Evolutionary conservation across 805 yeast genomes (phyloP).

Genomic region (Hanseniaspora clermontiae): DNA sequence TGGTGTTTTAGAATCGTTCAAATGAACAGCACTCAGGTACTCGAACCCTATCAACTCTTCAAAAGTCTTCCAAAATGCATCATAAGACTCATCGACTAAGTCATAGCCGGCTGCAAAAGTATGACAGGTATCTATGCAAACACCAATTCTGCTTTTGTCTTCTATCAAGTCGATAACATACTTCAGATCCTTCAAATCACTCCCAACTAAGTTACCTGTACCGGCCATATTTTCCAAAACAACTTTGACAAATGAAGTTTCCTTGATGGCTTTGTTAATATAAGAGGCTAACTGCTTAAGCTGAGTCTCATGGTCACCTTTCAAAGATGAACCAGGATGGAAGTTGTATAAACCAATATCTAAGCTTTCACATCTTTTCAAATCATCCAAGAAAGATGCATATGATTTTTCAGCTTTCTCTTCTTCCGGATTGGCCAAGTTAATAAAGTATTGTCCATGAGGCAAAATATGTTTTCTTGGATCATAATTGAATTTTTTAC

Average conservation of each 20-base stretch:
- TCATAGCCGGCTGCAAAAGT: slow-evolving; percentile 95
- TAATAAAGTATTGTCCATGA: slow-evolving; percentile 89
- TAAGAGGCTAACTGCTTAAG: slow-evolving; percentile 59
- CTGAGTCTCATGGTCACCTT: slow-evolving; percentile 55
- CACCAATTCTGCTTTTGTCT: slow-evolving; percentile 77
- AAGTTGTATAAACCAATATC: slow-evolving; percentile 79
- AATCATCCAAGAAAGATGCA: slow-evolving; percentile 71
- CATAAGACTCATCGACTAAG: slow-evolving; percentile 48
- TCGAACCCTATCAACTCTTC: slow-evolving; percentile 63
- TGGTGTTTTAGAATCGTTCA: slow-evolving; percentile 94
- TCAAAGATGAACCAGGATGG: slow-evolving; percentile 84
- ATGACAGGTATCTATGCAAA: slow-evolving; percentile 93
- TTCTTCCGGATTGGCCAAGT: slow-evolving; percentile 77
- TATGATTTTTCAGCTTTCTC: slow-evolving; percentile 68
- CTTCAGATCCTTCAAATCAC: slow-evolving; percentile 59
- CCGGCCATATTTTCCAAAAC: slow-evolving; percentile 98
- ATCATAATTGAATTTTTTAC: slow-evolving; percentile 52
- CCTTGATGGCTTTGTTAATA: slow-evolving; percentile 62
- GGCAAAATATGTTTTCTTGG: slow-evolving; percentile 74
- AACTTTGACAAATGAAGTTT: slow-evolving; percentile 68
- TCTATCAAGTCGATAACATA: slow-evolving; percentile 68
- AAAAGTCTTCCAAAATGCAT: slow-evolving; percentile 61
- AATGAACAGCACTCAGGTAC: slow-evolving; percentile 67
- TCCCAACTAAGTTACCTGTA: slow-evolving; percentile 81
- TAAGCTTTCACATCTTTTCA: slow-evolving; percentile 72